Conservation (phyloP, 2,329 filamentous ascomycete genomes). For the Fusarium fracticaudum region DNA sequence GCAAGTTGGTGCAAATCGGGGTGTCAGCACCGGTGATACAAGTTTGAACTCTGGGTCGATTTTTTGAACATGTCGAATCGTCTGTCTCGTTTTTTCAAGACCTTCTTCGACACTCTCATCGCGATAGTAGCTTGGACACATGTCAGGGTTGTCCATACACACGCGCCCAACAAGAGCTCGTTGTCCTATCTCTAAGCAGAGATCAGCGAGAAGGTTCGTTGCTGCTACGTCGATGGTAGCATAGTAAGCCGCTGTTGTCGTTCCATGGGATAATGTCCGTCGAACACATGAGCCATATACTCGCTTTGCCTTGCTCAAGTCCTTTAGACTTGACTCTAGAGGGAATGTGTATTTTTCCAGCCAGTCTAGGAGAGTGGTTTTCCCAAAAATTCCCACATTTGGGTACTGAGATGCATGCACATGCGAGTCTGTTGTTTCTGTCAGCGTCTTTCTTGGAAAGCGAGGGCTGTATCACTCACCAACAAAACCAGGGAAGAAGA, state of each 20-base stretch:
- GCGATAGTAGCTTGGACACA: conserved; percentile 80
- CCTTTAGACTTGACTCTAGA: conserved; percentile 79
- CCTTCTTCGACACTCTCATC: conserved; percentile 73
- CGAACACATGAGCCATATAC: conserved; percentile 83
- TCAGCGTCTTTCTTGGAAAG: conserved; percentile 11
- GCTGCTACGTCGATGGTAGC: conserved; percentile 87
- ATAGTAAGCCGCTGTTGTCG: conserved; percentile 94
- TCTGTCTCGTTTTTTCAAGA: conserved; percentile 64
- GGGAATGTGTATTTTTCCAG: conserved; percentile 95
- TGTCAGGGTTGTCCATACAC: conserved; percentile 82
- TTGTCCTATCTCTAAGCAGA: conserved; percentile 84
- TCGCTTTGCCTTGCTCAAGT: conserved; percentile 68
- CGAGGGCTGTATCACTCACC: conserved; percentile 56
- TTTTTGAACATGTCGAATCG: conserved; percentile 70
- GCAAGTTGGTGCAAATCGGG: conserved; percentile 72
- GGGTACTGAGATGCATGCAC: conserved; percentile 96
- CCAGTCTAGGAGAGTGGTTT: conserved; percentile 92
- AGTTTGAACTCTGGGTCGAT: conserved; percentile 74
- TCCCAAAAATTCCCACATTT: conserved; percentile 93
- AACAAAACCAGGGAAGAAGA: conserved; percentile 87
- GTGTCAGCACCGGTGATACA: conserved; percentile 83
- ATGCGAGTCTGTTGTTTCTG: conserved; percentile 76
- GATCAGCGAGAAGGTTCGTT: conserved; percentile 89
- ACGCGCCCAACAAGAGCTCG: conserved; percentile 90
- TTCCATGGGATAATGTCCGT: conserved; percentile 87